Conservation (phyloP, 192 early-diverging fungal species). For the Paraglomus occultum region DNA sequence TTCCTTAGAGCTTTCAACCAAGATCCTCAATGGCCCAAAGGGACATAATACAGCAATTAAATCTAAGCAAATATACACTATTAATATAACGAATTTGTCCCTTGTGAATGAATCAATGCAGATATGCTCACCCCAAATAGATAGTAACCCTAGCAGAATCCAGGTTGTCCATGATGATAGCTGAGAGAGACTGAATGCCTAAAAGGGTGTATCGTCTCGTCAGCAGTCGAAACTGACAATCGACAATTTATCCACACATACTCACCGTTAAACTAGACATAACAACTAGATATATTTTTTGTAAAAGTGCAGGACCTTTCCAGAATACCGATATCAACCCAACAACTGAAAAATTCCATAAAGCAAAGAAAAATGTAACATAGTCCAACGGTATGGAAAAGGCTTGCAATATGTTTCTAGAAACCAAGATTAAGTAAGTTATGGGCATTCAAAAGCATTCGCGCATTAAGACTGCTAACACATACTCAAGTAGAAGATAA, state of each 20-base stretch:
- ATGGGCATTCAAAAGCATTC: constrained; percentile 28
- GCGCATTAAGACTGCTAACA: constrained; percentile 37
- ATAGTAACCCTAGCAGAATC: constrained; percentile 76
- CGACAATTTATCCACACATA: neutral
- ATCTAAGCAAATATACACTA: constrained; percentile 44
- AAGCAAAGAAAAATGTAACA: constrained; percentile 67
- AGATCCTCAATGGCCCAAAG: constrained; percentile 78
- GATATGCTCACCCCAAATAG: constrained; percentile 68
- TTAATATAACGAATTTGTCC: neutral
- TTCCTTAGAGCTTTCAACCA: constrained; percentile 71
- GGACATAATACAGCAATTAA: constrained; percentile 88
- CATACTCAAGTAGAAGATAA: constrained; percentile 53
- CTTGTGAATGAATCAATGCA: neutral
- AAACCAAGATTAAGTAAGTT: neutral
- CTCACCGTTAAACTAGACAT: constrained; percentile 79
- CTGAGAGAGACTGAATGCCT: constrained; percentile 73
- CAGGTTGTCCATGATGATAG: constrained; percentile 76
- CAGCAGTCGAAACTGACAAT: neutral
- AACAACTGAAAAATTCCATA: constrained; percentile 77
- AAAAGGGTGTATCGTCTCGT: constrained; percentile 11
- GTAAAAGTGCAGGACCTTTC: constrained; percentile 74
- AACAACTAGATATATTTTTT: constrained; percentile 75
- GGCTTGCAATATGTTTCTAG: constrained; percentile 46
- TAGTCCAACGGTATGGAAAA: constrained; percentile 67
- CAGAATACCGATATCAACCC: constrained; percentile 77